Percentiles rank a stretch among this genome's conserved stretches.
Evolutionary conservation across 1,139 yeast species (phyloP).

Genomic region (Taiozyma onychis): DNA sequence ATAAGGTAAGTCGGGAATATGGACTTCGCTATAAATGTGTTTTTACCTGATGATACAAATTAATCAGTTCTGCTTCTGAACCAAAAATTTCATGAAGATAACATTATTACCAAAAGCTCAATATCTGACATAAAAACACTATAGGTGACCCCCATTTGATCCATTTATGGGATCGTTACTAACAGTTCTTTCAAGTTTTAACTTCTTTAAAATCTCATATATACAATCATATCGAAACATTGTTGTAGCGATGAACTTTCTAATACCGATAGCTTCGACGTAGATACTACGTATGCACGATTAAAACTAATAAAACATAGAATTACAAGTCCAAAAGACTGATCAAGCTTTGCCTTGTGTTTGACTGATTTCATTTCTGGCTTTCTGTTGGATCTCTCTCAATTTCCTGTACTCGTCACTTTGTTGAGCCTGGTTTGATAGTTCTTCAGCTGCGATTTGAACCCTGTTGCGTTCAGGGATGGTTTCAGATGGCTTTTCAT

Average conservation of each 20-base stretch:
- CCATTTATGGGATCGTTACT: neutral
- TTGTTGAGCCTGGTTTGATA: neutral
- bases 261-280: neutral
- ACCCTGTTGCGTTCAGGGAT: neutral
- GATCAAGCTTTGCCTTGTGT: neutral
- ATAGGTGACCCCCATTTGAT: neutral
- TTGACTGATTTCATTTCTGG: neutral
- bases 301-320: neutral
- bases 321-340: neutral
- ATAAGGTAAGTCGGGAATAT: neutral
- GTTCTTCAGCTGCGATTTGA: neutral
- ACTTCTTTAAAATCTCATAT: neutral
- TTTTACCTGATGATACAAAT: constrained; percentile 47
- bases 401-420: neutral
- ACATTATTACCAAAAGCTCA: constrained; percentile 38
- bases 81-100: constrained; percentile 58
- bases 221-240: neutral
- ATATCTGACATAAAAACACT: constrained; percentile 13
- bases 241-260: neutral
- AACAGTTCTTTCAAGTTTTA: neutral
- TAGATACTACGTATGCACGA: no score
- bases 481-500: neutral
- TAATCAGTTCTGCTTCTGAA: constrained; percentile 88
- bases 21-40: neutral
- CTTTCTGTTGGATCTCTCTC: neutral